Percentiles rank a stretch among this genome's conserved stretches.
These are phyloP conservation scores for Fusarium oxysporum DNA, from an alignment of 2,329 filamentous ascomycete species.

Conservation along the genomic window DNA sequence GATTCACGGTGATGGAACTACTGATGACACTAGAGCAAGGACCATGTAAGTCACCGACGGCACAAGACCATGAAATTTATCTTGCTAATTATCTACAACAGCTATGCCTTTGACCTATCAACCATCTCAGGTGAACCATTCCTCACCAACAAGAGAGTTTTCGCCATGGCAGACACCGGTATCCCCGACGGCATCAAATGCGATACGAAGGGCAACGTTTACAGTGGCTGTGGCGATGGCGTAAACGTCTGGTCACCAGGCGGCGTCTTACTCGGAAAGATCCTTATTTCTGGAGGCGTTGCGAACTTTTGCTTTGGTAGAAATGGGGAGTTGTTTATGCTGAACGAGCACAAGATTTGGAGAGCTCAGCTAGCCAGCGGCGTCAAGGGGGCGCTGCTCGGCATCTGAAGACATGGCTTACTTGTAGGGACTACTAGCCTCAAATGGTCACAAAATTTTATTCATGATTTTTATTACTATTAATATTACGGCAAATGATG, in stretches of 20 bases:
- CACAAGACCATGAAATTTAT: no score
- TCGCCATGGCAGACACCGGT: constrained; percentile 61
- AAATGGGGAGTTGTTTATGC: constrained; percentile 57
- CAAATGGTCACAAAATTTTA: not conserved
- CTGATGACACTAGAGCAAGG: constrained; percentile 39
- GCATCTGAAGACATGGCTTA: not conserved
- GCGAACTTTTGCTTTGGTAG: constrained; percentile 62
- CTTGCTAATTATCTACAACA: not conserved
- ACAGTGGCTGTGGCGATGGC: constrained; percentile 61
- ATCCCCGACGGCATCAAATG: constrained; percentile 62
- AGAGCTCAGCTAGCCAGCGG: constrained; percentile 42
- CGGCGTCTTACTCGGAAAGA: constrained; percentile 59
- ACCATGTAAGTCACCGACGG: constrained; percentile 41
- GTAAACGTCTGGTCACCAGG: constrained; percentile 60
- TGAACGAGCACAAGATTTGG: constrained; percentile 61
- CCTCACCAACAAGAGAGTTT: constrained; percentile 61
- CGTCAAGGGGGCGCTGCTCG: constrained; percentile 39
- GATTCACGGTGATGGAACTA: constrained; percentile 50
- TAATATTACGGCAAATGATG: not conserved
- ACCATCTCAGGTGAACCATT: constrained; percentile 50
- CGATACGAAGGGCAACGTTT: constrained; percentile 60
- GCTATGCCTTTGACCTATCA: constrained; percentile 53
- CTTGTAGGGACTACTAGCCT: not conserved
- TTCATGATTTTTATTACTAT: not conserved
- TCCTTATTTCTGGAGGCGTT: constrained; percentile 55